Base-by-base conservation (phyloP, 2,329 filamentous ascomycete species). In the Stromatinia cepivora region DNA sequence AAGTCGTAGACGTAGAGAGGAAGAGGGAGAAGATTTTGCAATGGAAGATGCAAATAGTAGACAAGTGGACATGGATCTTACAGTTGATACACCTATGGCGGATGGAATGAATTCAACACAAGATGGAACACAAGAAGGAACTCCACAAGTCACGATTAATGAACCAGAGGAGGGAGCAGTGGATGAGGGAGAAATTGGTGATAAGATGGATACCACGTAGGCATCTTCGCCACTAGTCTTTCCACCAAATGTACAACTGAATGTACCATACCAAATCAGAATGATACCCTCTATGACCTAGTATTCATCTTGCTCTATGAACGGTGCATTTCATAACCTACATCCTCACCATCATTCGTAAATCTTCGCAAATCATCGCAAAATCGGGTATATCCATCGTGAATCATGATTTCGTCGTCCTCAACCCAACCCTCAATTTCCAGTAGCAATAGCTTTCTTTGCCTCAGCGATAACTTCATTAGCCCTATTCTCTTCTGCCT, bases 161-260 rank as follows among this genome's bases (percentile, higher is more conserved):
- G 81, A 82, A 31, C 81, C 84, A 22, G 58, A 53, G n/a, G 72
- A 79, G 20, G 66, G 66, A 34, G 71, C 73, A 25, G 53, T 50
- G 3, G 81, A 82, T 54, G 81, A 78, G 50, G 78, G 76, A 42
- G 83, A 80, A 10, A 70, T 71, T 54, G 77, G 74, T 66, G 88
- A 90, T 73, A 86, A 82, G 75, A 93, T 92, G 90, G 90, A 92
- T 81, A 92, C 81, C 58, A 82, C 81, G 20, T 82, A 77, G 74
- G 31, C 31, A 20, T 25, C 8, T 15, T 4, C 25, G 63, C 66
- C 45, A 15, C 36, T 46, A 54, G 17, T 62, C 22, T 52, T 52
- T 39, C 36, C n/a, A 52, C 3, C 65, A 61, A 67, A 69, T 74
- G 69, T 72, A 70, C 58, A 63, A 70, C 62, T 34, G 65, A 70